A percentile compares a stretch with the other conserved stretches of the same genome.
phyloP scores from a whole-genome alignment of 2,329 filamentous ascomycete species.

The Blumeria hordei region DNA sequence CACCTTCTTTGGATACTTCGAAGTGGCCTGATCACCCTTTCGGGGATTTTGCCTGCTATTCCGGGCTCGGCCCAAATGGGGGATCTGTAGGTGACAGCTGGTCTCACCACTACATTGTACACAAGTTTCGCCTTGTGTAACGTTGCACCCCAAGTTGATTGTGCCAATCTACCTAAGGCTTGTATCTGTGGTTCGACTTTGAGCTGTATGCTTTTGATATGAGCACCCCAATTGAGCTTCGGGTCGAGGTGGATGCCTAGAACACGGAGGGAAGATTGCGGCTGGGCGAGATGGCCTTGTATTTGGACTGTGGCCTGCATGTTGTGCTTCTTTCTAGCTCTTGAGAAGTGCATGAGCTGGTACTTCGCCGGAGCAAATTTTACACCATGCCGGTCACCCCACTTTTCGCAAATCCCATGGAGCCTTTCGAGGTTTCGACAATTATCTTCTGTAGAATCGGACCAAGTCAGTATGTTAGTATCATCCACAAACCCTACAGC shows the following conservation, averaged over 20 bases:
- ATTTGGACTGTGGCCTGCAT: not conserved
- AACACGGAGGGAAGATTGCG: not conserved
- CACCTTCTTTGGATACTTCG: not conserved
- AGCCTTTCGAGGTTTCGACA: not conserved
- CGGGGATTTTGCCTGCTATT: not conserved
- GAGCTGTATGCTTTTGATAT: not conserved
- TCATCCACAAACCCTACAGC: not conserved
- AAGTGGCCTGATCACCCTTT: not conserved
- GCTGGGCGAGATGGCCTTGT: not conserved
- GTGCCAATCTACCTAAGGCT: not conserved
- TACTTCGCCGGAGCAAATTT: not conserved
- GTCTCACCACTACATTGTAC: not conserved
- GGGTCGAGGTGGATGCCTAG: not conserved
- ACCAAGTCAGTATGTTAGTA: not conserved
- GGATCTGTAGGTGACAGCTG: not conserved
- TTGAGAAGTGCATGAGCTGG: not conserved
- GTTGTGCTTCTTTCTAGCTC: not conserved
- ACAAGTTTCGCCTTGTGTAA: not conserved
- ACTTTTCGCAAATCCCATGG: not conserved
- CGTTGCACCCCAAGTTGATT: conserved; percentile 1
- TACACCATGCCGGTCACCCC: not conserved
- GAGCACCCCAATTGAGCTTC: not conserved
- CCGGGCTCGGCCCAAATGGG: not conserved
- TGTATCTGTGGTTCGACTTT: not conserved
- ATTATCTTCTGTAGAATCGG: conserved; percentile 1